phyloP scores from a whole-genome alignment of 1,139 yeast genomes.

The Debaryomyces udenii region DNA sequence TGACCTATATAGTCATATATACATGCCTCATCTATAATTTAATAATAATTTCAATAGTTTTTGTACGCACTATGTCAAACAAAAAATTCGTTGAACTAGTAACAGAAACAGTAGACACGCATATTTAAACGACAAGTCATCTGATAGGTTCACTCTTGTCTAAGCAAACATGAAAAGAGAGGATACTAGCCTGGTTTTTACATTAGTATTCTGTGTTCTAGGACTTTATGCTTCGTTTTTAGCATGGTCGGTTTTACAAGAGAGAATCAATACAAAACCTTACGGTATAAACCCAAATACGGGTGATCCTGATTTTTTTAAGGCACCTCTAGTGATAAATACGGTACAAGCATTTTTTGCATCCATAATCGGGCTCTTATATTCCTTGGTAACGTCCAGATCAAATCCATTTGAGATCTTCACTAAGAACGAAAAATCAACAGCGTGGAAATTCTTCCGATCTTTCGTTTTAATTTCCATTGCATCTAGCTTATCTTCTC shows the following conservation, averaged over 20 bases:
- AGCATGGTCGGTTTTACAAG: conserved; percentile 91
- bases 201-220: conserved; percentile 55
- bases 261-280: conserved; percentile 77
- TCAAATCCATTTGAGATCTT: conserved; percentile 35
- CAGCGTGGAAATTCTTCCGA: conserved; percentile 28
- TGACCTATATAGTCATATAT: conserved; percentile 6
- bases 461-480: conserved; percentile 66
- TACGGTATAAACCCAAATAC: conserved; percentile 50
- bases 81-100: background rate
- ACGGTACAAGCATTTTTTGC: conserved; percentile 76
- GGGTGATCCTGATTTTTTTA: conserved; percentile 56
- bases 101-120: no score
- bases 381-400: conserved; percentile 44
- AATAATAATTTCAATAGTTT: conserved; percentile 2
- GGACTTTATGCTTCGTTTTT: conserved; percentile 87
- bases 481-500: conserved; percentile 81
- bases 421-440: conserved; percentile 26
- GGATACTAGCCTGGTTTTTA: conserved; percentile 17
- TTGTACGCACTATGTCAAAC: background rate
- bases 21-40: background rate
- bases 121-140: no score
- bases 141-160: background rate
- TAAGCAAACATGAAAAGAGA: background rate
- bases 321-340: conserved; percentile 77
- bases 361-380: conserved; percentile 63